A percentile compares a stretch with the other conserved stretches of the same genome.
phyloP scores from a whole-genome alignment of 2,329 filamentous ascomycete genomes.

The Cordyceps javanica region DNA sequence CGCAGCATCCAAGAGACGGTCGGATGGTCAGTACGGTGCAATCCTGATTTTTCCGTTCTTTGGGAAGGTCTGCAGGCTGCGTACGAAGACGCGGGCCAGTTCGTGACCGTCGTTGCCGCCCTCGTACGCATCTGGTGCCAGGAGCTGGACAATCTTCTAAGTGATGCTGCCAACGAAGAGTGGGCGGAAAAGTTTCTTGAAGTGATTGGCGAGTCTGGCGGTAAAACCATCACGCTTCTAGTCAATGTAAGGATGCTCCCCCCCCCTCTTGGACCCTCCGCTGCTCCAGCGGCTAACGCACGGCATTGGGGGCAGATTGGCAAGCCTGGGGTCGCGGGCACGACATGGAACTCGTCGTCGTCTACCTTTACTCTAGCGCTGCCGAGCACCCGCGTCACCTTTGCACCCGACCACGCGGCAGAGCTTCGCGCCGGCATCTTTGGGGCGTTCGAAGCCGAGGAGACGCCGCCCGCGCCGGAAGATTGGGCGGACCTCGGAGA shows the following conservation, averaged over 20 bases:
- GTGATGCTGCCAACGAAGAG: slow-evolving; percentile 31
- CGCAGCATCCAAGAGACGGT: slow-evolving; percentile 27
- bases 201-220: slow-evolving; percentile 18
- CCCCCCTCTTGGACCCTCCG: background rate
- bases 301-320: background rate
- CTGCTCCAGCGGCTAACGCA: background rate
- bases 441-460: slow-evolving; percentile 26
- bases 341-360: background rate
- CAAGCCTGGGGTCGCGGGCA: background rate
- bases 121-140: slow-evolving; percentile 35
- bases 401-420: background rate
- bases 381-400: background rate
- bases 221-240: slow-evolving; percentile 26
- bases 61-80: slow-evolving; percentile 29
- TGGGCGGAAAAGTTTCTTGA: slow-evolving; percentile 40
- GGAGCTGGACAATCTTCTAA: slow-evolving; percentile 33
- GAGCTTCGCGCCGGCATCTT: slow-evolving; percentile 21
- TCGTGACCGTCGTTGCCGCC: slow-evolving; percentile 32
- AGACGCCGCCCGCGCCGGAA: slow-evolving; percentile 21
- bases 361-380: background rate
- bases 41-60: slow-evolving; percentile 40
- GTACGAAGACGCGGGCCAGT: slow-evolving; percentile 34
- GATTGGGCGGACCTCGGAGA: slow-evolving; percentile 39
- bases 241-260: slow-evolving; percentile 27
- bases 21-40: slow-evolving; percentile 32